These are phyloP conservation scores for Hypholoma sublateritium DNA, from an alignment of 768 basidiomycete genomes.

Conservation along the genomic window DNA sequence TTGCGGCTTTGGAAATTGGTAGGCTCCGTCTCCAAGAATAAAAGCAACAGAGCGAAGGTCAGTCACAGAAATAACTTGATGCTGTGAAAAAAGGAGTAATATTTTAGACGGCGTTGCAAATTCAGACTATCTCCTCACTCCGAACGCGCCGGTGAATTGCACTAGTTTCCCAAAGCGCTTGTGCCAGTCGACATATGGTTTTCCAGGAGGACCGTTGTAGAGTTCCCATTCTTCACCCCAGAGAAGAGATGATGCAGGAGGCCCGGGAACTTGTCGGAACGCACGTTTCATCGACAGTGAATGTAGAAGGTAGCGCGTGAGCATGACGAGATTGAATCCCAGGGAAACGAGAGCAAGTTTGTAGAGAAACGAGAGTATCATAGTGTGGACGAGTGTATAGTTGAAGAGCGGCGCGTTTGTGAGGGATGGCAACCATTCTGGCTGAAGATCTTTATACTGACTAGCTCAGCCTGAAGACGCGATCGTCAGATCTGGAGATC, in stretches of 20 bases:
- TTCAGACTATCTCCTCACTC: constrained; percentile 35
- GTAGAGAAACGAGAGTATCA: constrained; percentile 25
- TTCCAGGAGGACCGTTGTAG: constrained; percentile 53
- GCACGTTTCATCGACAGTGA: constrained; percentile 29
- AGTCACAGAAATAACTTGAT: constrained; percentile 56
- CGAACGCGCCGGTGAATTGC: constrained; percentile 55
- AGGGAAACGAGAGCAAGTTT: constrained; percentile 24
- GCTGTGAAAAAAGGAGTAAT: constrained; percentile 30
- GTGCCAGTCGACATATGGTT: constrained; percentile 53
- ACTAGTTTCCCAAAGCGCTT: constrained; percentile 52
- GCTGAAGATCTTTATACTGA: neutral
- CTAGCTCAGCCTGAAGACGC: neutral
- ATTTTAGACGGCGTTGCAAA: constrained; percentile 7
- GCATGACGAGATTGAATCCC: constrained; percentile 27
- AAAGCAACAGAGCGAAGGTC: constrained; percentile 53
- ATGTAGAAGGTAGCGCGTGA: constrained; percentile 33
- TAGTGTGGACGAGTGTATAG: constrained; percentile 7
- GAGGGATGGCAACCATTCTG: neutral
- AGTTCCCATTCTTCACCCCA: constrained; percentile 67
- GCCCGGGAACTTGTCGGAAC: constrained; percentile 53
- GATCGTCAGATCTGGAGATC: neutral
- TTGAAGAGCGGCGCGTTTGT: neutral
- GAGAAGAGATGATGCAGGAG: constrained; percentile 43
- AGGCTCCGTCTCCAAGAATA: constrained; percentile 54
- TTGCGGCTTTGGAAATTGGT: constrained; percentile 60